Percentiles rank a stretch among this genome's conserved stretches.
Conservation (phyloP, 768 basidiomycete species). For the Ramaria rubella region DNA sequence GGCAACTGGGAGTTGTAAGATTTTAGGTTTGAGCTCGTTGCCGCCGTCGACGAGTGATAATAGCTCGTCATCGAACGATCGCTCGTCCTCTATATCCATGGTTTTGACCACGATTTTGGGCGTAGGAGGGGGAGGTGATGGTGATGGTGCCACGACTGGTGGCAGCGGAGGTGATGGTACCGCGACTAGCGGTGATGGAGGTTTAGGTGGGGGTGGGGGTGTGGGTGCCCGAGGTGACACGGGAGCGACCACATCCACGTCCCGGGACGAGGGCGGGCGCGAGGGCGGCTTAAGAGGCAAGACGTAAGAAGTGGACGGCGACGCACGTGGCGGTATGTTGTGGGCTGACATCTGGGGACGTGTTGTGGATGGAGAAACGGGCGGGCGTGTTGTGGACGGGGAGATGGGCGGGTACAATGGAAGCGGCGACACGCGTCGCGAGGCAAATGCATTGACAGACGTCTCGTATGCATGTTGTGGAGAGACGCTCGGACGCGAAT, state of each 20-base stretch:
- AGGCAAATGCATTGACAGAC: not conserved
- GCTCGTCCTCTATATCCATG: not conserved
- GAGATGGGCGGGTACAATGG: not conserved
- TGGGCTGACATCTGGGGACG: not conserved
- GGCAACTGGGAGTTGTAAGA: not conserved
- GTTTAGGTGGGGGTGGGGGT: conserved; percentile 23
- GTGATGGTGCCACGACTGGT: conserved; percentile 4
- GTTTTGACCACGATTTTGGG: not conserved
- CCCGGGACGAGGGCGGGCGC: not conserved
- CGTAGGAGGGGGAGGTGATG: too few species aligned
- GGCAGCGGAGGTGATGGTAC: conserved; percentile 16
- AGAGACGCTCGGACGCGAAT: not conserved
- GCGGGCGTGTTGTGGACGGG: not conserved
- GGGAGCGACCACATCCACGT: not conserved
- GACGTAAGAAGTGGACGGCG: not conserved
- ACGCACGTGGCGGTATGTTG: too few species aligned
- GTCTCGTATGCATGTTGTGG: too few species aligned
- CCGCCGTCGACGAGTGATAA: conserved; percentile 6
- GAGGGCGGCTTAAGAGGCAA: not conserved
- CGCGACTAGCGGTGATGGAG: conserved; percentile 13
- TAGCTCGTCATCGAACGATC: conserved; percentile 7
- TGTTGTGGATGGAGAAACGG: not conserved
- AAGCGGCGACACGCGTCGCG: not conserved
- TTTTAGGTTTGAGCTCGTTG: not conserved
- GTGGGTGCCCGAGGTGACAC: conserved; percentile 12